A percentile compares a stretch with the other conserved stretches of the same genome.
Conservation (phyloP, 1,284 basidiomycete genomes). For the Meira nashicola region DNA sequence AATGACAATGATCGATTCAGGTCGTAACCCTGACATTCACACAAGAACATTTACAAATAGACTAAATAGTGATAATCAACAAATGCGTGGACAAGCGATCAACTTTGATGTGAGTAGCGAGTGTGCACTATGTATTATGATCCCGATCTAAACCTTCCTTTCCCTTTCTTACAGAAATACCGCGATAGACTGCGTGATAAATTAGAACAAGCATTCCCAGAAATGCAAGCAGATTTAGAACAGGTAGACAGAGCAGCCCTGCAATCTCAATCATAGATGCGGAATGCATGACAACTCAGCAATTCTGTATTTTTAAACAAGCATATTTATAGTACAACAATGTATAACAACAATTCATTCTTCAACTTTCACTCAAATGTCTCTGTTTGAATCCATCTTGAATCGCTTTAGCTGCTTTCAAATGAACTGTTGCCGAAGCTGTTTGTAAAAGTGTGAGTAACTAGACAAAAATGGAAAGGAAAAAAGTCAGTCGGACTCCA, state of each 20-base stretch:
- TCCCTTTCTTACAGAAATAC: background rate
- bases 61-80: conserved; percentile 49
- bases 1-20: conserved; percentile 43
- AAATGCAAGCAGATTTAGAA: conserved; percentile 7
- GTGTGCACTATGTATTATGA: background rate
- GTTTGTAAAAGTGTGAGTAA: background rate
- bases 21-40: conserved; percentile 49
- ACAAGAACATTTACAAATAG: conserved; percentile 44
- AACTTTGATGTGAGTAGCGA: conserved; percentile 18
- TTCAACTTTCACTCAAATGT: too few relatives aligned
- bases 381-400: background rate
- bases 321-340: too few relatives aligned
- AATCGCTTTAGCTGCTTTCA: background rate
- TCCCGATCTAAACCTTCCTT: background rate
- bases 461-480: background rate
- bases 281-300: too few relatives aligned
- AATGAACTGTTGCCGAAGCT: conserved; percentile 1
- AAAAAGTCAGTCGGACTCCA: background rate
- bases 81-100: conserved; percentile 40
- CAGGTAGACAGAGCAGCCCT: background rate
- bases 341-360: too few relatives aligned
- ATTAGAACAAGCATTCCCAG: conserved; percentile 5
- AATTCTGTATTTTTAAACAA: too few relatives aligned
- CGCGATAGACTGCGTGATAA: background rate
- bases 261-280: too few relatives aligned